Conservation (phyloP, 805 yeast genomes). For the Hanseniaspora pseudoguilliermondii region DNA sequence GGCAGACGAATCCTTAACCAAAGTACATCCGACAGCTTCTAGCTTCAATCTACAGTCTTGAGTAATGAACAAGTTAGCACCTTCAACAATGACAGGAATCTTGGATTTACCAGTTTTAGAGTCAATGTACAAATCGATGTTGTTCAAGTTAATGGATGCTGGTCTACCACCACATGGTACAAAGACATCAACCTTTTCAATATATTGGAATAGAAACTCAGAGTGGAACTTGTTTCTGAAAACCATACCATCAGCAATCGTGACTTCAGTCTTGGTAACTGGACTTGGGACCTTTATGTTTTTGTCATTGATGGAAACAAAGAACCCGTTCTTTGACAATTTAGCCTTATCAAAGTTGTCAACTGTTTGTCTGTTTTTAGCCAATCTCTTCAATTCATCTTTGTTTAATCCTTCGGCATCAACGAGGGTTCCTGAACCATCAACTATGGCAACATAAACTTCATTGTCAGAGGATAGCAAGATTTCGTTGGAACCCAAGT, state of each 20-base stretch:
- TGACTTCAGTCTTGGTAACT: conserved; percentile 20
- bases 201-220: conserved; percentile 46
- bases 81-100: conserved; percentile 87
- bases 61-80: conserved; percentile 90
- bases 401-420: conserved; percentile 86
- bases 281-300: conserved; percentile 74
- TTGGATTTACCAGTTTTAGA: conserved; percentile 59
- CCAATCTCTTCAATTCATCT: conserved; percentile 63
- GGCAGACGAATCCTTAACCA: conserved; percentile 92
- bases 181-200: conserved; percentile 61
- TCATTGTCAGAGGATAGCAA: conserved; percentile 65
- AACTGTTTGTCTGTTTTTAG: conserved; percentile 63
- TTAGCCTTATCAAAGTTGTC: conserved; percentile 52
- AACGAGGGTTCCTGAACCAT: conserved; percentile 89
- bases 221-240: conserved; percentile 88
- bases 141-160: conserved; percentile 80
- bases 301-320: conserved; percentile 72
- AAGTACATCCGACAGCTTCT: conserved; percentile 74
- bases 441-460: conserved; percentile 75
- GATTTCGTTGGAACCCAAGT: conserved; percentile 90
- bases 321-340: conserved; percentile 63
- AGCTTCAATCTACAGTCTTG: conserved; percentile 81
- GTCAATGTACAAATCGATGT: conserved; percentile 60
- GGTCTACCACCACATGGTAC: conserved; percentile 99
- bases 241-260: conserved; percentile 69